Evolutionary conservation across 306 rosid genomes (phyloP), one percentile per base, ranked within the genome.

Genomic region (Ammopiptanthus mongolicus): DNA sequence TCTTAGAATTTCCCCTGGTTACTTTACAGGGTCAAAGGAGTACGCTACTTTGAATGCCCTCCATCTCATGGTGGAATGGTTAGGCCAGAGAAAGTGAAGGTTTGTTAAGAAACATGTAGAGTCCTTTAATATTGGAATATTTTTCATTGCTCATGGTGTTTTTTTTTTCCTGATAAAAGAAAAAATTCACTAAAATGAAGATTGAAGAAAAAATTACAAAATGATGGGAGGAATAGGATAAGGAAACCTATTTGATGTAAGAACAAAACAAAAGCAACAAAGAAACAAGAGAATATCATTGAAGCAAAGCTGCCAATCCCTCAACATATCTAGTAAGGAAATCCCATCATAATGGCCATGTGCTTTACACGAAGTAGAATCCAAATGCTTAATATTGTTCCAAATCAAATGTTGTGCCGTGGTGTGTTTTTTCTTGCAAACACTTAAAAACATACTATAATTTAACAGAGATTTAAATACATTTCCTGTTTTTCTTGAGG

Each of bases 31-130:
- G 96, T 93, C 80, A 93, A 91, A 83, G 97, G 93, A 80, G 79
- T 82, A 13, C 90, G 91, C 65, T 91, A 91, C 86, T 93, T 93
- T 55, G 81, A 81, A 63, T 91, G 98, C 76, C 93, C 90, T 58
- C 88, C 91, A 7, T 87, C 84, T 75, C 98, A 89, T 29, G 97
- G 98, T 42, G 93, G 88, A 77, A 86, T 93, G 78, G 87, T 93
- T 73, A 86, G 93, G 84, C 92, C 97, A n/a, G 98, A 86, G 57
- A 93, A 93, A 93, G 91, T 93, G 61, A 91, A 93, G 97, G 96
- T 93, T 67, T 48, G 89, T 81, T 51, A 53, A 1, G 28, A 25
- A 25, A 2, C 28, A 25, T 25, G 5, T 56, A 52, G 29, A 13
- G 14, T 33, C 10, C 59, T 69, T 41, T 64, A 60, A 37, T 67